Evolutionary conservation across 441 rosid species (phyloP).

Genomic region (Adansonia rubrostipa): DNA sequence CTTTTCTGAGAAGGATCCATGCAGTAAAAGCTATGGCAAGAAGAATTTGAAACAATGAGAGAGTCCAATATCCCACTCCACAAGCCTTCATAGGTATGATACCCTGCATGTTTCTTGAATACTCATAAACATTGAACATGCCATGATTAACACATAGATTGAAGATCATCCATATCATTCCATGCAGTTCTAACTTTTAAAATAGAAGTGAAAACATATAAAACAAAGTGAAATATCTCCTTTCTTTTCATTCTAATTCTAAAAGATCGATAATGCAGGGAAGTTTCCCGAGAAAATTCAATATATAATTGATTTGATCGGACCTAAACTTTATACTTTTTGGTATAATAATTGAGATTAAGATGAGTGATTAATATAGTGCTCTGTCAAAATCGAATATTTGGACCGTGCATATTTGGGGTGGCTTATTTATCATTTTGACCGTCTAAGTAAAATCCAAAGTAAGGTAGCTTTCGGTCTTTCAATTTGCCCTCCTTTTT

Average conservation of each 20-base stretch:
- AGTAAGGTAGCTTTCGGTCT: slow-evolving; percentile 20
- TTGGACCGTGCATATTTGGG: not conserved
- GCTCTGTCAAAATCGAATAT: not conserved
- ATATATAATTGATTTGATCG: not conserved
- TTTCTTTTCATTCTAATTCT: not conserved
- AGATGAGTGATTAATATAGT: not conserved
- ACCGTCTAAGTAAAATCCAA: slow-evolving; percentile 5
- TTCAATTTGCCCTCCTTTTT: not conserved
- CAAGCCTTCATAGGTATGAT: slow-evolving; percentile 62
- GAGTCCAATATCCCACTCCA: slow-evolving; percentile 73
- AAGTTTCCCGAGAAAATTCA: not conserved
- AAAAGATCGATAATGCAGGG: not conserved
- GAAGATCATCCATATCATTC: slow-evolving; percentile 10
- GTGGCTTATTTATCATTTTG: not conserved
- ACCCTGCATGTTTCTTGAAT: slow-evolving; percentile 47
- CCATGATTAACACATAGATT: slow-evolving; percentile 6
- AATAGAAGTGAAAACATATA: not conserved
- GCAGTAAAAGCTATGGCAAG: slow-evolving; percentile 73
- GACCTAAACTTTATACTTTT: not conserved
- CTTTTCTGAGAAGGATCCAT: slow-evolving; percentile 54
- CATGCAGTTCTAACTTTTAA: not conserved
- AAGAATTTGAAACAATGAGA: slow-evolving; percentile 80
- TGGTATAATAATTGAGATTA: not conserved
- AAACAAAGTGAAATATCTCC: not conserved
- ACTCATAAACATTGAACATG: not conserved